These are phyloP conservation scores for Flagelloscypha sp. DNA, from an alignment of 768 basidiomycete species.

Conservation along the genomic window DNA sequence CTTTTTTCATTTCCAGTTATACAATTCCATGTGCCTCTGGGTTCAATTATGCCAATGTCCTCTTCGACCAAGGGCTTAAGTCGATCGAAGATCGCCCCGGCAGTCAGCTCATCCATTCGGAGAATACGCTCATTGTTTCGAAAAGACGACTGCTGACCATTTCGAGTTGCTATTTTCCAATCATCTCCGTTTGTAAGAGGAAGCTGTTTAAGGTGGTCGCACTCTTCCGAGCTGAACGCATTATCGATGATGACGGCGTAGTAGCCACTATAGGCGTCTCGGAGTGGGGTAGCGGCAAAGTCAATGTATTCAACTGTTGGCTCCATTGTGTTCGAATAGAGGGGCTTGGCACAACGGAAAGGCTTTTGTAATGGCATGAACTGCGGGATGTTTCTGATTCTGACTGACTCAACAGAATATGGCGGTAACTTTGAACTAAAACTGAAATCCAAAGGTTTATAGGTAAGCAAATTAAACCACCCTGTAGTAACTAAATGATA, in stretches of 20 bases:
- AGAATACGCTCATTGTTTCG: slow-evolving; percentile 33
- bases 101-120: slow-evolving; percentile 25
- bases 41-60: slow-evolving; percentile 24
- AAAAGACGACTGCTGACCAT: slow-evolving; percentile 28
- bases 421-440: too few species aligned
- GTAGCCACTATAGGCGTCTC: slow-evolving; percentile 23
- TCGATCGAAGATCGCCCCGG: slow-evolving; percentile 26
- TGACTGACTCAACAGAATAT: too few species aligned
- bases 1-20: slow-evolving; percentile 20
- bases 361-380: too few species aligned
- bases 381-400: too few species aligned
- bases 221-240: slow-evolving; percentile 33
- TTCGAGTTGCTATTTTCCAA: slow-evolving; percentile 21
- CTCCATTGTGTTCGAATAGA: too few species aligned
- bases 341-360: too few species aligned
- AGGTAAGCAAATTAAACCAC: too few species aligned
- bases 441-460: too few species aligned
- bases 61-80: slow-evolving; percentile 29
- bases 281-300: slow-evolving; percentile 29
- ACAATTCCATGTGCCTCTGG: slow-evolving; percentile 24
- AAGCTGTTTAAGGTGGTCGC: slow-evolving; percentile 27
- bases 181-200: slow-evolving; percentile 23
- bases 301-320: slow-evolving; percentile 17
- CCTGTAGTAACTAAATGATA: too few species aligned
- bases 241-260: slow-evolving; percentile 37